Percentiles rank a stretch among this genome's conserved stretches.
Conservation (phyloP, 768 basidiomycete genomes). For the Paxillus ammoniavirescens region DNA sequence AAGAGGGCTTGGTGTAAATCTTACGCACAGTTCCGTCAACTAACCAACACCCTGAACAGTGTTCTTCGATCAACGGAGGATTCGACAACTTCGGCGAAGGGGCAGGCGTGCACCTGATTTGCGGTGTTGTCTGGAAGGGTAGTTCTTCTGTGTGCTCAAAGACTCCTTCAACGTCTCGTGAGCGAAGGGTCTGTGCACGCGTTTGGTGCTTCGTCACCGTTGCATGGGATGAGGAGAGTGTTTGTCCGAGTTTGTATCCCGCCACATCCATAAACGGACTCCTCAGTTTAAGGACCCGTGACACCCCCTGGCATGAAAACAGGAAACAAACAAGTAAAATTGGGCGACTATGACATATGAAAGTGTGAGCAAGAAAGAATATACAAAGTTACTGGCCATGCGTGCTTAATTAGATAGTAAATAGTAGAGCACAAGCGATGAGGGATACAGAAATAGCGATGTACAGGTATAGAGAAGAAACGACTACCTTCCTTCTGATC, state of each 20-base stretch:
- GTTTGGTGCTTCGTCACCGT: constrained; percentile 1
- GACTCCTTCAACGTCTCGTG: background rate
- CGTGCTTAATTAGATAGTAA: no score
- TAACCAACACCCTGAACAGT: background rate
- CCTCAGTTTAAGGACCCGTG: no score
- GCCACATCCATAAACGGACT: background rate
- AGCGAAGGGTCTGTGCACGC: background rate
- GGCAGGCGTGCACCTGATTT: background rate
- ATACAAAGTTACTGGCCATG: no score
- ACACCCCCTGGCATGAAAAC: no score
- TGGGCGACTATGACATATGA: no score
- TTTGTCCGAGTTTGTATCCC: constrained; percentile 2
- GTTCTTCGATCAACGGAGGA: background rate
- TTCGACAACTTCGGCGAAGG: background rate
- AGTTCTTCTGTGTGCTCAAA: background rate
- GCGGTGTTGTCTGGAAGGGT: background rate
- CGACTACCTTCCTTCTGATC: no score
- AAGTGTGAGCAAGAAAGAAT: no score
- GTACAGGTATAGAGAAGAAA: no score
- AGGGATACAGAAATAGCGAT: no score
- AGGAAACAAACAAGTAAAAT: no score
- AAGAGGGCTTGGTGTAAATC: background rate
- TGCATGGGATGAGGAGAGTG: background rate
- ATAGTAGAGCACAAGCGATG: no score
- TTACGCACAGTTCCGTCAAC: background rate